phyloP scores from a whole-genome alignment of 2,329 filamentous ascomycete species.

The Nemania bipapillata region DNA sequence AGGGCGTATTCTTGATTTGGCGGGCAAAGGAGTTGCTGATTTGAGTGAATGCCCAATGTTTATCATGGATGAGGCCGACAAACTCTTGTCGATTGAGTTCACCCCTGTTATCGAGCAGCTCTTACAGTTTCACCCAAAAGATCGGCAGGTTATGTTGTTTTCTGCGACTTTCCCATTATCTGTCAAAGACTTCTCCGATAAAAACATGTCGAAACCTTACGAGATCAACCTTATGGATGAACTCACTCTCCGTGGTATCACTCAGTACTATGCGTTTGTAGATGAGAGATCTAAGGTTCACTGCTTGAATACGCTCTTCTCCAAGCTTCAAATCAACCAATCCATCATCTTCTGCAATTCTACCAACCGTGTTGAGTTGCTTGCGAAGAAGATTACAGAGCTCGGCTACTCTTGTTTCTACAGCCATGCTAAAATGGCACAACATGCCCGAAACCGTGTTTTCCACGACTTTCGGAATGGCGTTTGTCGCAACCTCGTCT shows the following conservation, averaged over 20 bases:
- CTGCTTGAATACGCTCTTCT: conserved; percentile 98
- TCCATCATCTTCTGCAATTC: conserved; percentile 99
- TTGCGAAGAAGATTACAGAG: conserved; percentile 99
- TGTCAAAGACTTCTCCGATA: conserved; percentile 97
- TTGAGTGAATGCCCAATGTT: conserved; percentile 96
- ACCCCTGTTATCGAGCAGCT: conserved; percentile 97
- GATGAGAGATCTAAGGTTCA: conserved; percentile 99
- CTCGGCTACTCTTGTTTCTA: conserved; percentile 99
- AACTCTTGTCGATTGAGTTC: conserved; percentile 95
- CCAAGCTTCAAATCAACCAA: conserved; percentile 98
- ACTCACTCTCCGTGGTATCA: conserved; percentile 95
- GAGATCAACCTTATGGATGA: conserved; percentile 99
- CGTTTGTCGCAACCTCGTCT: conserved; percentile 96
- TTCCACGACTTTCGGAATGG: conserved; percentile 99
- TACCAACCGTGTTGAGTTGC: conserved; percentile 94
- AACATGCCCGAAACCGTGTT: conserved; percentile 95
- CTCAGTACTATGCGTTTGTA: conserved; percentile 98
- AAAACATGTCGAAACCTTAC: conserved; percentile 95
- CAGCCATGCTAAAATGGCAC: conserved; percentile 97
- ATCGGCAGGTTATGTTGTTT: conserved; percentile 99
- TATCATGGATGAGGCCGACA: conserved; percentile 99
- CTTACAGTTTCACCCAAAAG: conserved; percentile 92
- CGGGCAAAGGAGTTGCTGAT: conserved; percentile 95
- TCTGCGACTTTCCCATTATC: conserved; percentile 97
- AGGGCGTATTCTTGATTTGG: conserved; percentile 93